Evolutionary conservation across 345 rosid species (phyloP), one percentile per base, ranked within the genome.

Genomic region (Brassica cretica): DNA sequence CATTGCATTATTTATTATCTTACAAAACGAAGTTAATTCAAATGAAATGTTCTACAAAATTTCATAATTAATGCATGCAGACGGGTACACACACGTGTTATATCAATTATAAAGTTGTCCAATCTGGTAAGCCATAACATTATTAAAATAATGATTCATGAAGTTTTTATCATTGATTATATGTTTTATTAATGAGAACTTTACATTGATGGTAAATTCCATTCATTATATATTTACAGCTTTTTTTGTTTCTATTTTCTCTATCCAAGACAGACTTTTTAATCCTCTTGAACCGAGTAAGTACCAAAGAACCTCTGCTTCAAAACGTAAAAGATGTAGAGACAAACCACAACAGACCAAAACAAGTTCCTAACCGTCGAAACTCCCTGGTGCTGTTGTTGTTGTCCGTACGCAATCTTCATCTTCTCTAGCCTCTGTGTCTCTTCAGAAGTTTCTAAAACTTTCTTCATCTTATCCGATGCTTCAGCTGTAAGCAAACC

Each of bases 401-500:
- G 39, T 27, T 27, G 71, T 63, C 62, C 15, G 51, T 30, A 18
- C 18, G 27, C 39, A 21, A 19, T 7, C 63, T 64, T 69, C 82
- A 64, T 74, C 53, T 79, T 79, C 71, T 64, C 78, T 37, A 74
- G 15, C 12, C 11, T 70, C 8, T 79, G 14, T 55, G 46, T 27
- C 67, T 74, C 82, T 69, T 7, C 79, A 3, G 82, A 32, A 70
- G 73, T 7, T n/a, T 75, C 79, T 80, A 55, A 11, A 58, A 75
- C 76, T 70, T 80, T 75, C 16, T 79, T 69, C 76, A 55, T 64
- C 62, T 6, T 75, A 63, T 80, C 63, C 64, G 83, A 49, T 64
- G 35, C 83, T 30, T 80, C 72, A 75, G 76, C 80, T 69, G 79
- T 79, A 80, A 80, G 83, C 19, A 70, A 64, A 3, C 76, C 67